Evolutionary conservation across 257 asterid genomes (phyloP).

Genomic region (Solanum chaucha): DNA sequence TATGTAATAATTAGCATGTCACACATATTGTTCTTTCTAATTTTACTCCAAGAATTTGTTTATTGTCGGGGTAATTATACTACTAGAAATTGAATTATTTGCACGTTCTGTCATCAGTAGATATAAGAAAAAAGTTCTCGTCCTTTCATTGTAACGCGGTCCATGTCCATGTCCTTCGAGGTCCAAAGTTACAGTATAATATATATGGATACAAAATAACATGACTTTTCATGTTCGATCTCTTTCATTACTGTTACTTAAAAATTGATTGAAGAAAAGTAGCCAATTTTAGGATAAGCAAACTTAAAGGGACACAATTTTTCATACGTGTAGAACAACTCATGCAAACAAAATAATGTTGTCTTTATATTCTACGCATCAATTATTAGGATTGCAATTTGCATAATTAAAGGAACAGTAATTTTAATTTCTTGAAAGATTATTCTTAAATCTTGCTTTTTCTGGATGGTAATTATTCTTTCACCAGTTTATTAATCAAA

Average conservation of each 20-base stretch:
- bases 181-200: background rate
- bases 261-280: background rate
- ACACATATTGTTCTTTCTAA: background rate
- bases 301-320: background rate
- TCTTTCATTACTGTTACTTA: background rate
- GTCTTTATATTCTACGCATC: background rate
- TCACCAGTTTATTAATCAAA: background rate
- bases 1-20: background rate
- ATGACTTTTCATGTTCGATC: background rate
- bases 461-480: background rate
- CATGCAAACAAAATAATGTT: background rate
- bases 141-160: background rate
- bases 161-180: background rate
- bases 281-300: background rate
- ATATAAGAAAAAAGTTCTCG: background rate
- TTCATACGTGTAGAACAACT: background rate
- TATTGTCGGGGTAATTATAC: background rate
- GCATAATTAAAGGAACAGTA: background rate
- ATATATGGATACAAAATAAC: background rate
- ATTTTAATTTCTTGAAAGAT: background rate
- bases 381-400: background rate
- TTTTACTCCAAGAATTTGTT: background rate
- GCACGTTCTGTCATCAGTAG: background rate
- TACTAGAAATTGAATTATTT: background rate
- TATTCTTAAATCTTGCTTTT: background rate